Conservation (phyloP, 2,329 filamentous ascomycete species). For the Amesomyces nigricolor region DNA sequence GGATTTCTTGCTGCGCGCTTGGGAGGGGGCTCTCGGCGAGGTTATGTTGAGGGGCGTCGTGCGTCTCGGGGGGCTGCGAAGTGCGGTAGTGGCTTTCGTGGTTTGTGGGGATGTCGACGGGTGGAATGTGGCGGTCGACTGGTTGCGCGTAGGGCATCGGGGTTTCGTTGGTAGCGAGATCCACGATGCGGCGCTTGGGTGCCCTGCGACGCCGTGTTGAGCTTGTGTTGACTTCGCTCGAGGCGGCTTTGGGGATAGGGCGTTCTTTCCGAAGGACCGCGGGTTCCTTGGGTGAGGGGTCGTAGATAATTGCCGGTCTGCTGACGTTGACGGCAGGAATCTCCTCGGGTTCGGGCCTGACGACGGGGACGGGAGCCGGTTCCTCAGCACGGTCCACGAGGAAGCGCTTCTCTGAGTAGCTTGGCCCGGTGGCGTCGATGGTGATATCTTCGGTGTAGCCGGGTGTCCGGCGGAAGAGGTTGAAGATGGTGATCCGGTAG, state of each 20-base stretch:
- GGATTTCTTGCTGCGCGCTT: constrained; percentile 23
- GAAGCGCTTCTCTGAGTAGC: constrained; percentile 78
- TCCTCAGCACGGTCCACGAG: constrained; percentile 77
- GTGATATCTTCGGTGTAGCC: constrained; percentile 87
- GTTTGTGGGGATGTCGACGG: constrained; percentile 24
- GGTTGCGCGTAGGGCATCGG: constrained; percentile 25
- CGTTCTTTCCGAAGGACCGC: constrained; percentile 55
- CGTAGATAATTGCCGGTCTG: constrained; percentile 58
- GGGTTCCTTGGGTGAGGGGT: constrained; percentile 41
- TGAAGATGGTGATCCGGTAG: constrained; percentile 90
- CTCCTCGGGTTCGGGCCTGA: constrained; percentile 63
- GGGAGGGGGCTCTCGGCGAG: constrained; percentile 33
- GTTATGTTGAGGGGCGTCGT: constrained; percentile 28
- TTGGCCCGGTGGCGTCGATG: constrained; percentile 78
- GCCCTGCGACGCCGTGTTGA: constrained; percentile 56
- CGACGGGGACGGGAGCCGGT: constrained; percentile 68
- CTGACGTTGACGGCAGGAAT: constrained; percentile 59
- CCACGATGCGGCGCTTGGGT: constrained; percentile 59
- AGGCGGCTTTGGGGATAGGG: constrained; percentile 45
- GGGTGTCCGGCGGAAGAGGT: constrained; percentile 83
- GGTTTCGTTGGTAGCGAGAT: constrained; percentile 52
- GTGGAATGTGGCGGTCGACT: constrained; percentile 28
- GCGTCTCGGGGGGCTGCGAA: constrained; percentile 38
- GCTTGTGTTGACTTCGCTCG: constrained; percentile 53
- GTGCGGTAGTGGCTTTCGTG: constrained; percentile 40